Percentiles rank a stretch among this genome's conserved stretches.
Conservation (phyloP, 352 stramenopile species). For the Globisporangium recalcitrans region DNA sequence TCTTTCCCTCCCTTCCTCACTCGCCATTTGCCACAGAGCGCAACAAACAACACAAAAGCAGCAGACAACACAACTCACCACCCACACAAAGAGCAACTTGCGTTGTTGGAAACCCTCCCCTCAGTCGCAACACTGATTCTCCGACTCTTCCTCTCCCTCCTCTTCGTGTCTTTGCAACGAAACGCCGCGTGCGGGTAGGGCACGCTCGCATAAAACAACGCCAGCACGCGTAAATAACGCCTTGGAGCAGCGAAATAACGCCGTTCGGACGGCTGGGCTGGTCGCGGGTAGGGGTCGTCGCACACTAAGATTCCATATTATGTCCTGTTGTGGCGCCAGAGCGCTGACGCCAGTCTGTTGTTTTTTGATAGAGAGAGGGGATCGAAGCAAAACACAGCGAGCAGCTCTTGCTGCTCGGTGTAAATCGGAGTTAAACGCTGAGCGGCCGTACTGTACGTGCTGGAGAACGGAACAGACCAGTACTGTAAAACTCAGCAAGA, state of each 20-base stretch:
- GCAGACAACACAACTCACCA: background rate
- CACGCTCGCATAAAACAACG: background rate
- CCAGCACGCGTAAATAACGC: constrained; percentile 1
- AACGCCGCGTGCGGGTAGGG: background rate
- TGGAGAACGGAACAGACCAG: background rate
- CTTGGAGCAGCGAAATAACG: background rate
- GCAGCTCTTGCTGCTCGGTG: background rate
- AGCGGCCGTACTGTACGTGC: too few species aligned
- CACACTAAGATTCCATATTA: constrained; percentile 4
- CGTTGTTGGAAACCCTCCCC: background rate
- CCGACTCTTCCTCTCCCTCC: constrained; percentile 10
- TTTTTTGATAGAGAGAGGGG: background rate
- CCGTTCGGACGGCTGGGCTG: background rate
- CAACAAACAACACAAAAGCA: background rate
- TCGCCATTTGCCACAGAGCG: background rate
- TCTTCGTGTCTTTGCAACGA: constrained; percentile 3
- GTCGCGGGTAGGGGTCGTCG: background rate
- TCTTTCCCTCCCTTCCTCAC: background rate
- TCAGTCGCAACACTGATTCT: constrained; percentile 4
- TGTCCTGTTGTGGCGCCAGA: constrained; percentile 3
- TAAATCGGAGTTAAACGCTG: background rate
- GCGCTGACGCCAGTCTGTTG: constrained; percentile 1
- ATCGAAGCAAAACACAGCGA: background rate
- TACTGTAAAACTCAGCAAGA: too few species aligned
- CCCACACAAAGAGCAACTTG: background rate